Evolutionary conservation across 2,329 filamentous ascomycete species (phyloP).

Genomic region (Fusarium abutilonis): DNA sequence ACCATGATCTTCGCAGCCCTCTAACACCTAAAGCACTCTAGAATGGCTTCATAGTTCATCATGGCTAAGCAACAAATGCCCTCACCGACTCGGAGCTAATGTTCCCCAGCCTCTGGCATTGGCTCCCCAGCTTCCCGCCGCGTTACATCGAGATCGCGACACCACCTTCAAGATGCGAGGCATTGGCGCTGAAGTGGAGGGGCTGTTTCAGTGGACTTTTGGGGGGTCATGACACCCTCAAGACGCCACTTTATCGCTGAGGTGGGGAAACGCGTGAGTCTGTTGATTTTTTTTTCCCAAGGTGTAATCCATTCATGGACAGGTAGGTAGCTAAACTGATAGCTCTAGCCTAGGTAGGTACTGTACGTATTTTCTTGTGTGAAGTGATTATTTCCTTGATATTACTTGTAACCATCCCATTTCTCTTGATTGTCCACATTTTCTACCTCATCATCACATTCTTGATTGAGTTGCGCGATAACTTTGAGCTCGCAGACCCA

Average conservation of each 20-base stretch:
- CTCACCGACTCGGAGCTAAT: conserved; percentile 43
- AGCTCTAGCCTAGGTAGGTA: neutral
- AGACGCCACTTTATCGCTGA: conserved; percentile 26
- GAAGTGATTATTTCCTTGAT: conserved; percentile 20
- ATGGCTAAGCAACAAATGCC: neutral
- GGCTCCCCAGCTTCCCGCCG: neutral
- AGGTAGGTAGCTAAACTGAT: neutral
- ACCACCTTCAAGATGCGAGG: neutral
- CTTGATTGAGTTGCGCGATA: conserved; percentile 18
- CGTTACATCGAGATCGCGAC: conserved; percentile 31
- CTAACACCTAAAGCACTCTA: neutral
- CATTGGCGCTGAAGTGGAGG: neutral
- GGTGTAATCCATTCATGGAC: neutral
- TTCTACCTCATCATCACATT: conserved; percentile 18
- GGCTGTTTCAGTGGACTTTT: conserved; percentile 6
- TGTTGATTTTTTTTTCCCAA: conserved; percentile 2
- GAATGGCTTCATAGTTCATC: conserved; percentile 13
- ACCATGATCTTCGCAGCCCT: conserved; percentile 13
- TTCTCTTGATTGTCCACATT: conserved; percentile 14
- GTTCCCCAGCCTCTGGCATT: conserved; percentile 26
- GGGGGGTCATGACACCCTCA: conserved; percentile 29
- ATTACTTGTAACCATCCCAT: conserved; percentile 15
- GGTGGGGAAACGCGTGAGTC: conserved; percentile 46
- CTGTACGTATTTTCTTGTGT: neutral
- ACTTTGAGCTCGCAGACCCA: conserved; percentile 18